phyloP scores from a whole-genome alignment of 441 rosid genomes.

The Jatropha multifida region DNA sequence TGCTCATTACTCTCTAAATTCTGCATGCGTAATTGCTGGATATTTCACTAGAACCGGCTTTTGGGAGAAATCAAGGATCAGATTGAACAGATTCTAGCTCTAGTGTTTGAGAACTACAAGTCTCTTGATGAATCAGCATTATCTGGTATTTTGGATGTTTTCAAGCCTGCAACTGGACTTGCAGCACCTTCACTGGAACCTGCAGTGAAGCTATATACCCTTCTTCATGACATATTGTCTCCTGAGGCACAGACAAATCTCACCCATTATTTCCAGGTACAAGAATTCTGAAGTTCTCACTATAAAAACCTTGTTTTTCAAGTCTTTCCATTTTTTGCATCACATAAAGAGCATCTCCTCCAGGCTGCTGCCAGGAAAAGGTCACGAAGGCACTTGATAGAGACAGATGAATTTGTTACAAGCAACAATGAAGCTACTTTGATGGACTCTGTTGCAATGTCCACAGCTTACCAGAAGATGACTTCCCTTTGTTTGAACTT shows the following conservation, averaged over 20 bases:
- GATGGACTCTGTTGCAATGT: conserved; percentile 65
- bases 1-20: conserved; percentile 14
- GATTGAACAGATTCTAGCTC: conserved; percentile 86
- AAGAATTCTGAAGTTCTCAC: conserved; percentile 11
- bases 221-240: conserved; percentile 88
- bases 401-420: conserved; percentile 88
- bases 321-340: conserved; percentile 17
- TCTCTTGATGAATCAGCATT: conserved; percentile 85
- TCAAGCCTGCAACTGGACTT: conserved; percentile 79
- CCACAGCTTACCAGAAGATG: conserved; percentile 95
- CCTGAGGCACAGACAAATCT: conserved; percentile 90
- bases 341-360: conserved; percentile 21
- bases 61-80: conserved; percentile 93
- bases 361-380: conserved; percentile 93
- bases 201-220: conserved; percentile 86
- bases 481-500: conserved; percentile 68
- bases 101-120: conserved; percentile 88
- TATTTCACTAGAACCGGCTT: conserved; percentile 73
- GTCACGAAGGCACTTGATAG: conserved; percentile 81
- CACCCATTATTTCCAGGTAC: conserved; percentile 92
- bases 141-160: conserved; percentile 74
- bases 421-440: conserved; percentile 56
- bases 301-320: conserved; percentile 16
- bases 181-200: conserved; percentile 90
- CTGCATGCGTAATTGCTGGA: conserved; percentile 17